These are phyloP conservation scores for Anaeramoeba ignava DNA, from an alignment of 78 protist genomes.

Conservation along the genomic window DNA sequence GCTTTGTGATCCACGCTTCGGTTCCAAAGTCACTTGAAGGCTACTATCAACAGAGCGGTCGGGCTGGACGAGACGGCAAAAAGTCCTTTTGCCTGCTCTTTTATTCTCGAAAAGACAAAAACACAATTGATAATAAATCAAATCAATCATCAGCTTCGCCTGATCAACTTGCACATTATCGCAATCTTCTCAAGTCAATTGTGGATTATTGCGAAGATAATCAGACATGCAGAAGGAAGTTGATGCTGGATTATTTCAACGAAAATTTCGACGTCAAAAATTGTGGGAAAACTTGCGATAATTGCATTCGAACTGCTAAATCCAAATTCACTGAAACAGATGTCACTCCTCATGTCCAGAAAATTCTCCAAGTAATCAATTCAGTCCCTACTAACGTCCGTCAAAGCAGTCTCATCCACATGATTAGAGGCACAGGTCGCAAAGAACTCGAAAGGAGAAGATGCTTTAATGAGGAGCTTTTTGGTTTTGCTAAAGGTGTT, in stretches of 20 bases:
- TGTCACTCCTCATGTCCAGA: too few species aligned
- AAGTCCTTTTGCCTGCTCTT: constrained; percentile 49
- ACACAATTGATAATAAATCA: neutral
- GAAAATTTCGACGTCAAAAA: constrained; percentile 13
- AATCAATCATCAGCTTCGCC: neutral
- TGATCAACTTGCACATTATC: too few species aligned
- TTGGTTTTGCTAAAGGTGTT: too few species aligned
- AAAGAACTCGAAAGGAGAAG: too few species aligned
- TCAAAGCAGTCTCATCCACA: too few species aligned
- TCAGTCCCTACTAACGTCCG: too few species aligned
- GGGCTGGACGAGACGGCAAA: constrained; percentile 87
- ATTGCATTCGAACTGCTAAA: too few species aligned
- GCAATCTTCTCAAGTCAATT: neutral
- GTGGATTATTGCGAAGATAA: neutral
- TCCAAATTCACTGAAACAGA: too few species aligned
- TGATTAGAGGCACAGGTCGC: too few species aligned
- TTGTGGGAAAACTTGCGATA: constrained; percentile 31
- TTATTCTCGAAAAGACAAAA: constrained; percentile 37
- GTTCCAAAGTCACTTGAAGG: constrained; percentile 91
- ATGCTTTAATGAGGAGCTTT: too few species aligned
- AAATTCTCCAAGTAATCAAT: too few species aligned
- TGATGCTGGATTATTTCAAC: constrained; percentile 17
- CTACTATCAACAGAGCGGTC: constrained; percentile 84
- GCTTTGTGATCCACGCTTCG: constrained; percentile 88
- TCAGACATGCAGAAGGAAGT: neutral